Conservation (phyloP, 108 stramenopile genomes). For the Stephanodiscus minutulus region DNA sequence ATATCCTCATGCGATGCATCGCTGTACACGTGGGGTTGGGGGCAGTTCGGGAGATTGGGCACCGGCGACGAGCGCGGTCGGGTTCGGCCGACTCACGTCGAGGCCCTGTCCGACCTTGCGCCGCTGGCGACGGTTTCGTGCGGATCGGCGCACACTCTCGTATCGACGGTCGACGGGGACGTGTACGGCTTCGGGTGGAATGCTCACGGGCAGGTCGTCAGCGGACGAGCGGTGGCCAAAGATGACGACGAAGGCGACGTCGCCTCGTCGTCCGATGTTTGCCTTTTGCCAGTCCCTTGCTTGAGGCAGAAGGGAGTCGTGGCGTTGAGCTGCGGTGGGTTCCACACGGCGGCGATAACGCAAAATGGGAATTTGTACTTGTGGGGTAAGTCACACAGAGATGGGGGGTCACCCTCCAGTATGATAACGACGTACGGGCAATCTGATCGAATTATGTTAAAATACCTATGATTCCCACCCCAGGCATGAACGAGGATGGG, state of each 20-base stretch:
- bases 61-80: constrained; percentile 11
- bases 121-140: constrained; percentile 19
- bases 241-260: not conserved
- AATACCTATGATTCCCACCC: not conserved
- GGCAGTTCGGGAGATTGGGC: constrained; percentile 16
- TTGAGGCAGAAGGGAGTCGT: constrained; percentile 22
- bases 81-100: constrained; percentile 13
- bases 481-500: constrained; percentile 40
- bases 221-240: not conserved
- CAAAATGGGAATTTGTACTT: constrained; percentile 9
- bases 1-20: constrained; percentile 2
- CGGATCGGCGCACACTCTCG: constrained; percentile 34
- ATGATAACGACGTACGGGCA: not conserved
- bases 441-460: not conserved
- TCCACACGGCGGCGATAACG: constrained; percentile 31
- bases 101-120: not conserved
- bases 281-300: constrained; percentile 22
- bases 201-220: constrained; percentile 26
- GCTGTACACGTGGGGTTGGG: constrained; percentile 35
- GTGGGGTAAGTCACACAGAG: constrained; percentile 18
- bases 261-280: constrained; percentile 17
- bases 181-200: constrained; percentile 42
- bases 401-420: not conserved
- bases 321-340: constrained; percentile 24
- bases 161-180: constrained; percentile 17